Conservation (phyloP, 129 eudicot genomes). For the Centaurea solstitialis region DNA sequence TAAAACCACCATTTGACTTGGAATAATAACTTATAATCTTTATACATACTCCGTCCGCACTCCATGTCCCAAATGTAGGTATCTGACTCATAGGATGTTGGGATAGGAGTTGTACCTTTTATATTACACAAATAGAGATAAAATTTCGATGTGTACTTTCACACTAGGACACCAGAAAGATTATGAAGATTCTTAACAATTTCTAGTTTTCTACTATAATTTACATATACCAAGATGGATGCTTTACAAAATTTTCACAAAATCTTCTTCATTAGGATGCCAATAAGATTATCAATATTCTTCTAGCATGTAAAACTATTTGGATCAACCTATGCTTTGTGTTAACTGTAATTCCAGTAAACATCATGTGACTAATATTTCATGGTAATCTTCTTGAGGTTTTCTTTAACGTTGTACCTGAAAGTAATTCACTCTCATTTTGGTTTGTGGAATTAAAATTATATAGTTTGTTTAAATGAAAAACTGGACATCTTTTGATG, state of each 20-base stretch:
- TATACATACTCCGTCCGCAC: neutral
- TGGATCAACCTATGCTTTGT: neutral
- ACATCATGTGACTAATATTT: neutral
- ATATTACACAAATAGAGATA: neutral
- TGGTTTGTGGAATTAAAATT: neutral
- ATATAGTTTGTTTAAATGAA: neutral
- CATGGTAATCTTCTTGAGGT: conserved; percentile 1
- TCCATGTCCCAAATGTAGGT: neutral
- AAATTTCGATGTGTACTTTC: neutral
- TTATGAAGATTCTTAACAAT: neutral
- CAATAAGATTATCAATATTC: too few relatives aligned
- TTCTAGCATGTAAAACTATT: neutral
- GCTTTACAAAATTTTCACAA: neutral
- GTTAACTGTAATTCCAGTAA: neutral
- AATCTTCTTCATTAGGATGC: neutral
- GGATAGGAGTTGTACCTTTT: neutral
- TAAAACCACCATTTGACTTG: too few relatives aligned
- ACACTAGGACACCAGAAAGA: neutral
- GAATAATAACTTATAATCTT: too few relatives aligned
- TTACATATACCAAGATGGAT: neutral
- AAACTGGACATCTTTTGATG: neutral
- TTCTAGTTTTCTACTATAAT: neutral
- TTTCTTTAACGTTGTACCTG: neutral
- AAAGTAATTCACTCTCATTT: neutral
- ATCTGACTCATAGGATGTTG: neutral